Evolutionary conservation across 2,329 filamentous ascomycete species (phyloP).

Genomic region (Pezicula neosporulosa): DNA sequence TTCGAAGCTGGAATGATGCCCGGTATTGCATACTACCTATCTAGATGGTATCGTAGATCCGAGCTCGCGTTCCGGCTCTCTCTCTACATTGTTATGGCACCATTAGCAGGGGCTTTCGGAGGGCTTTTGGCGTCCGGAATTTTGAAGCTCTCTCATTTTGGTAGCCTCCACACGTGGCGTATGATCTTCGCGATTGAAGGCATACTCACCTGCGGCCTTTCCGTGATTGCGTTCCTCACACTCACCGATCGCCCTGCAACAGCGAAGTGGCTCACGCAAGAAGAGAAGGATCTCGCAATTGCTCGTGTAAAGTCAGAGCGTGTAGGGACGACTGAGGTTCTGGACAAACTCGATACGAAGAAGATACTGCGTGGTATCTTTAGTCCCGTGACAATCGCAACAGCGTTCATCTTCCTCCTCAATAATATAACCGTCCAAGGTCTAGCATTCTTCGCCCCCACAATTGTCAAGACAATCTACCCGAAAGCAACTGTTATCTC

Average conservation of each 20-base stretch:
- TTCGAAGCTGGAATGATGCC: slow-evolving; percentile 75
- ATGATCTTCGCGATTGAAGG: slow-evolving; percentile 72
- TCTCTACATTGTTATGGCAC: slow-evolving; percentile 68
- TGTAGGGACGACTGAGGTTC: slow-evolving; percentile 53
- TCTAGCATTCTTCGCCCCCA: slow-evolving; percentile 67
- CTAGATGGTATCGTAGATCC: slow-evolving; percentile 66
- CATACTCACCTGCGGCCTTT: slow-evolving; percentile 54
- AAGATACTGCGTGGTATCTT: slow-evolving; percentile 60
- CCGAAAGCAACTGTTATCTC: slow-evolving; percentile 51
- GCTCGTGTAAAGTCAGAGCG: slow-evolving; percentile 66
- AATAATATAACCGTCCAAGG: slow-evolving; percentile 66
- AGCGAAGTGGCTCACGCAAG: slow-evolving; percentile 61
- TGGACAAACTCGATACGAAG: slow-evolving; percentile 55
- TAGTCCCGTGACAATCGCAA: slow-evolving; percentile 56
- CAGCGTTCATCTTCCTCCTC: slow-evolving; percentile 56
- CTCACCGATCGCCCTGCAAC: slow-evolving; percentile 66
- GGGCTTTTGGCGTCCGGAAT: slow-evolving; percentile 64
- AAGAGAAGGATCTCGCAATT: slow-evolving; percentile 62
- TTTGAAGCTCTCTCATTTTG: slow-evolving; percentile 53
- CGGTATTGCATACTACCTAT: slow-evolving; percentile 71
- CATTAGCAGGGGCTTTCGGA: slow-evolving; percentile 68
- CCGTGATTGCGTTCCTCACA: slow-evolving; percentile 55
- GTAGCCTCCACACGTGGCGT: slow-evolving; percentile 52
- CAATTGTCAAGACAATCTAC: slow-evolving; percentile 68
- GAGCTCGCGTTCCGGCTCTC: slow-evolving; percentile 66